Evolutionary conservation across 768 basidiomycete species (phyloP), one percentile per base, ranked within the genome.

Genomic region (Lentinus tigrinus): DNA sequence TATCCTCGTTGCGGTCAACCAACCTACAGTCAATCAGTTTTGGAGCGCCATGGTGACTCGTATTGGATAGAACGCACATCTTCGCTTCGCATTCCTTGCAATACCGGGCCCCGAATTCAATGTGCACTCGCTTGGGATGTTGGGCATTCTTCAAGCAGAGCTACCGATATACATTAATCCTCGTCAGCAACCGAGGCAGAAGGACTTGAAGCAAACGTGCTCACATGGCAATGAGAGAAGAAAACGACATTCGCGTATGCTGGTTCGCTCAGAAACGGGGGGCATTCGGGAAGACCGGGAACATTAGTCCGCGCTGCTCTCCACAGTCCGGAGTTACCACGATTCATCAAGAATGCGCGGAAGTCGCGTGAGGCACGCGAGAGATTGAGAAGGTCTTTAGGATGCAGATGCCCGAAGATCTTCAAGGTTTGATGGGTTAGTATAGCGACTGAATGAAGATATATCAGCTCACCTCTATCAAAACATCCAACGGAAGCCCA

Each of bases 181-280:
- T n/a, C n/a, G 17, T 21, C 6, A 17, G 39, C 39, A 21, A 40
- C 17, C 39, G 17, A n/a, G 16, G 39, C 39, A 7, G 6, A 21
- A 40, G 7, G 39, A 42, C 9, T 6, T 16, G 7, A 42, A 17
- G 7, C 14, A 16, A 31, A 6, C 31, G 11, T 31, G 11, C 31
- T 16, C n/a, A 60, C 58, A 52, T 55, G 52, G 44, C 62, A 63
- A 19, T 47, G 34, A 3, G 44, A 19, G 24, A 24, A 52, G 47
- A 61, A 63, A 17, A 43, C 43, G 24, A 63, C 47, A 27, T 57
- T 57, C 16, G 63, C 63, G 34, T 63, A 63, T 40, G 26, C 50
- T 0, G 56, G 55, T 39, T 63, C 63, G 47, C 52, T 47, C 19
- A 63, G 42, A 19, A 49, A 38, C 4, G 46, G 42, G 6, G 63